Percentiles rank a stretch among this genome's conserved stretches.
Conservation (phyloP, 306 rosid genomes). For the Vigna trinervia region DNA sequence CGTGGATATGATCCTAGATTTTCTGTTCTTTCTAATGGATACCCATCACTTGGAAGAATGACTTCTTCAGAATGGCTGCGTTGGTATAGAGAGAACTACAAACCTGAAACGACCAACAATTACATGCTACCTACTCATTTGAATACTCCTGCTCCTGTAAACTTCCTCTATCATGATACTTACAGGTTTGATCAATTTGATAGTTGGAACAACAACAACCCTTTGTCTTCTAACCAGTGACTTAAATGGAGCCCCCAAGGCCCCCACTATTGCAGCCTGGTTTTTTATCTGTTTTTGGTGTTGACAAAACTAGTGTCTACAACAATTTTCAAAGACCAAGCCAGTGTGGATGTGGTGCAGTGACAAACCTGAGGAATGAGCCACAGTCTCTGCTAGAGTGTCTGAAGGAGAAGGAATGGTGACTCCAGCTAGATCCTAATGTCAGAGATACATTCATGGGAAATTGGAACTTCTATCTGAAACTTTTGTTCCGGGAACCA, state of each 20-base stretch:
- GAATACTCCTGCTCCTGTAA: slow-evolving; percentile 55
- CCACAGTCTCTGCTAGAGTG: slow-evolving; percentile 71
- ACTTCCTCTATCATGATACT: slow-evolving; percentile 46
- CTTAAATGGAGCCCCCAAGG: slow-evolving; percentile 58
- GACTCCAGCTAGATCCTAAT: slow-evolving; percentile 70
- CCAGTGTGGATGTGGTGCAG: slow-evolving; percentile 67
- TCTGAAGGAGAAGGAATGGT: slow-evolving; percentile 81
- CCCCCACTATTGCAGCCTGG: slow-evolving; percentile 59
- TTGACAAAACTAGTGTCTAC: slow-evolving; percentile 38
- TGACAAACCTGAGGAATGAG: slow-evolving; percentile 68
- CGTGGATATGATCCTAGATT: slow-evolving; percentile 54
- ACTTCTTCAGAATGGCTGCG: slow-evolving; percentile 95
- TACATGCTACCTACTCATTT: slow-evolving; percentile 51
- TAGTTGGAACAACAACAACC: slow-evolving; percentile 26
- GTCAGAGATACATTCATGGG: slow-evolving; percentile 67
- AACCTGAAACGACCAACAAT: slow-evolving; percentile 50
- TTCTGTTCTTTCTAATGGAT: slow-evolving; percentile 48
- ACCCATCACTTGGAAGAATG: slow-evolving; percentile 68
- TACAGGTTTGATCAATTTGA: slow-evolving; percentile 57
- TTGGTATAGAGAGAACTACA: slow-evolving; percentile 71
- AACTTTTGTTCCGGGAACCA: slow-evolving; percentile 12
- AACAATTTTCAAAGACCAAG: slow-evolving; percentile 67
- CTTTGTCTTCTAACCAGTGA: slow-evolving; percentile 52
- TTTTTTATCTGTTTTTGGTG: slow-evolving; percentile 54
- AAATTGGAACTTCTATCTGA: slow-evolving; percentile 46